These are phyloP conservation scores for Jackrogersella minutella DNA, from an alignment of 495 filamentous ascomycete species.

Conservation along the genomic window DNA sequence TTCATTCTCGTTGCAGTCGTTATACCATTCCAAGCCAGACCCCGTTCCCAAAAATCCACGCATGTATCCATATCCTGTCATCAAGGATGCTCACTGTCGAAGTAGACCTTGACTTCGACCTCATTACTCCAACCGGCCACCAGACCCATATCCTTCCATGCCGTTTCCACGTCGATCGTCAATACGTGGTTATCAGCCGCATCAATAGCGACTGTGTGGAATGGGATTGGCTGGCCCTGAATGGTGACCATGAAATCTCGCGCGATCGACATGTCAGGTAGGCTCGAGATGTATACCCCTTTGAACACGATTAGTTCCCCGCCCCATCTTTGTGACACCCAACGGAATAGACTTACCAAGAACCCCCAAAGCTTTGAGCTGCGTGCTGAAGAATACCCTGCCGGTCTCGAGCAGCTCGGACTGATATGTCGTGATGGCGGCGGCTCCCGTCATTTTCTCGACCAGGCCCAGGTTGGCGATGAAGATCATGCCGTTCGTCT, in stretches of 20 bases:
- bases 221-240: slow-evolving; percentile 70
- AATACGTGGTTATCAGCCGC: slow-evolving; percentile 66
- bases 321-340: background rate
- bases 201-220: slow-evolving; percentile 68
- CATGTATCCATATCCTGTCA: background rate
- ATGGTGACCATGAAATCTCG: slow-evolving; percentile 81
- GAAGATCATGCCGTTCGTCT: slow-evolving; percentile 47
- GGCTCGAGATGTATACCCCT: slow-evolving; percentile 76
- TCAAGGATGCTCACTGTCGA: slow-evolving; percentile 45
- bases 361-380: slow-evolving; percentile 81
- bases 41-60: background rate
- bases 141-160: slow-evolving; percentile 80
- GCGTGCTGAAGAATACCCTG: slow-evolving; percentile 66
- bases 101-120: slow-evolving; percentile 73
- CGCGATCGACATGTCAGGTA: slow-evolving; percentile 65
- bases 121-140: slow-evolving; percentile 85
- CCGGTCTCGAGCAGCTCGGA: slow-evolving; percentile 66
- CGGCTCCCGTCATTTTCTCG: slow-evolving; percentile 88
- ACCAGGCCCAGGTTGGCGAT: slow-evolving; percentile 81
- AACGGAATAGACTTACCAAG: slow-evolving; percentile 63
- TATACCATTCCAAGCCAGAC: background rate
- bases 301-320: slow-evolving; percentile 1
- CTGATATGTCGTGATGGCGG: slow-evolving; percentile 71
- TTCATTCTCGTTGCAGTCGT: slow-evolving; percentile 21
- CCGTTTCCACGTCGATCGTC: slow-evolving; percentile 76